Conservation (phyloP, 176 grass and related monocot species). For the Phyllostachys edulis region DNA sequence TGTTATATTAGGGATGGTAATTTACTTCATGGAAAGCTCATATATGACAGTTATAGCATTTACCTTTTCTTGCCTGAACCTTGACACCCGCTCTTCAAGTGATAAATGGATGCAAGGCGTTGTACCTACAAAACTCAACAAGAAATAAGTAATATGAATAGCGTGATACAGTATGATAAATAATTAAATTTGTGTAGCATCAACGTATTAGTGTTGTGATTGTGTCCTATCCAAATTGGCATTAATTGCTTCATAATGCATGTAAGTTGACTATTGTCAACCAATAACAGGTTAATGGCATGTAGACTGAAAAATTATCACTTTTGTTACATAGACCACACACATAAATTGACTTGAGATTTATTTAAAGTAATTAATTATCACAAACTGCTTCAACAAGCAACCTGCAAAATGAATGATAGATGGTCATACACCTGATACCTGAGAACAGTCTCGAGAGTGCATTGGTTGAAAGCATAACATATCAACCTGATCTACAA, state of each 20-base stretch:
- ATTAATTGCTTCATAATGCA: not conserved
- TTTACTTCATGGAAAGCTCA: not conserved
- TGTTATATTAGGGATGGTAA: not conserved
- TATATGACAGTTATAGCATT: conserved; percentile 1
- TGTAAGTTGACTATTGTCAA: not conserved
- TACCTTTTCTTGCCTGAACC: conserved; percentile 95
- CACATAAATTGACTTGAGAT: not conserved
- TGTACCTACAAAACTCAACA: conserved; percentile 61
- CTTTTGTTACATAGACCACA: not conserved
- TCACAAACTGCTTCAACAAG: not conserved
- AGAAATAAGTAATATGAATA: not conserved
- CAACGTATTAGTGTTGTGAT: not conserved
- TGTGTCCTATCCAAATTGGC: not conserved
- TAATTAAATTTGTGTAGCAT: not conserved
- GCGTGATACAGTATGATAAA: not conserved
- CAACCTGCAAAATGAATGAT: not conserved
- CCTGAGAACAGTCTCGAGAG: conserved; percentile 81
- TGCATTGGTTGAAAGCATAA: conserved; percentile 84
- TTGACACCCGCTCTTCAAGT: conserved; percentile 68
- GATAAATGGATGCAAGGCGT: conserved; percentile 86
- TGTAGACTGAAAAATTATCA: not conserved
- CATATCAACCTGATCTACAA: conserved; percentile 71
- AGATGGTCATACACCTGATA: conserved; percentile 12
- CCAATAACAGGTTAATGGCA: not conserved
- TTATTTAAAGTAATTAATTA: not conserved